phyloP scores from a whole-genome alignment of 768 basidiomycete species.

The Cyclocybe aegerita region DNA sequence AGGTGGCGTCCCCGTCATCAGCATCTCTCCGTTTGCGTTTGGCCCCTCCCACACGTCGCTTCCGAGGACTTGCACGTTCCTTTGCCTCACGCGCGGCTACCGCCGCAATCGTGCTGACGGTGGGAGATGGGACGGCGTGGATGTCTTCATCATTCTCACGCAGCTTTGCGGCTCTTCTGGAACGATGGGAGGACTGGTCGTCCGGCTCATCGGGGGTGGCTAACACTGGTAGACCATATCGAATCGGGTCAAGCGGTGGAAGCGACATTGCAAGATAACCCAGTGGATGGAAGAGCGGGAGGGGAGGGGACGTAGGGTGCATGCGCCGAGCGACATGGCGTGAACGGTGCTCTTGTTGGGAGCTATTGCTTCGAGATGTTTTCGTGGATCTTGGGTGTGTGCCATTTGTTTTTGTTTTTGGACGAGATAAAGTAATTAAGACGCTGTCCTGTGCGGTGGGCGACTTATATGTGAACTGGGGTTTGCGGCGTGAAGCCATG shows the following conservation, averaged over 20 bases:
- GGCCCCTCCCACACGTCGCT: constrained; percentile 43
- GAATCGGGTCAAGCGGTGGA: constrained; percentile 58
- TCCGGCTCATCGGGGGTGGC: constrained; percentile 42
- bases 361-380: not conserved
- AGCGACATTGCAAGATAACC: constrained; percentile 64
- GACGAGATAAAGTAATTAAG: constrained; percentile 15
- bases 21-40: constrained; percentile 60
- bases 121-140: constrained; percentile 14
- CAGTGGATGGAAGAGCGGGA: constrained; percentile 70
- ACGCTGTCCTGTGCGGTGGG: constrained; percentile 38
- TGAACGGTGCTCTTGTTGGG: not conserved
- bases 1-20: constrained; percentile 66
- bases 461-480: constrained; percentile 56
- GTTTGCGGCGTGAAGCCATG: constrained; percentile 46
- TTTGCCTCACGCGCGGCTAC: constrained; percentile 35
- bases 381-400: constrained; percentile 7
- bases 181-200: constrained; percentile 25
- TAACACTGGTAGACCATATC: constrained; percentile 55
- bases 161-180: constrained; percentile 48
- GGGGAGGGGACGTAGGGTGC: constrained; percentile 28
- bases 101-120: constrained; percentile 29
- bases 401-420: constrained; percentile 4
- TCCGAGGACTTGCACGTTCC: constrained; percentile 51
- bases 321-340: not conserved
- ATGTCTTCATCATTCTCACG: constrained; percentile 45